Evolutionary conservation across 768 basidiomycete genomes (phyloP).

Genomic region (Sarcomyxa edulis): DNA sequence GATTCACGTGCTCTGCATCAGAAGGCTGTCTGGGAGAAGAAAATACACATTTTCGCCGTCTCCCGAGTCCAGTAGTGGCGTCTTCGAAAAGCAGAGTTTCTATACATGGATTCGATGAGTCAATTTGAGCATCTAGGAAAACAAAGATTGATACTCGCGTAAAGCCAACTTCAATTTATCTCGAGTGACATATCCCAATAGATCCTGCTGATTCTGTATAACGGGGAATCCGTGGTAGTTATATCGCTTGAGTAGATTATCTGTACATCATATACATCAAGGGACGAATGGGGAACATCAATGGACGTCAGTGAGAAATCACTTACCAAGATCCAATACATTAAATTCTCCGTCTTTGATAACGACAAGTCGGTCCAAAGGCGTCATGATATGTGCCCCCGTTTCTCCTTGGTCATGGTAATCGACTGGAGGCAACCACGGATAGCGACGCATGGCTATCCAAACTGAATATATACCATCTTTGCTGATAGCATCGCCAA

Average conservation of each 20-base stretch:
- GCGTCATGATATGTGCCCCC: conserved; percentile 57
- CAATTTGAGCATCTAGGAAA: not conserved
- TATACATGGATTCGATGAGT: conserved; percentile 7
- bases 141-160: conserved; percentile 19
- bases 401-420: conserved; percentile 63
- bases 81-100: conserved; percentile 26
- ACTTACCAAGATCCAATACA: conserved; percentile 42
- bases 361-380: conserved; percentile 41
- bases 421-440: conserved; percentile 63
- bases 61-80: conserved; percentile 15
- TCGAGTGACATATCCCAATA: conserved; percentile 59
- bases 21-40: conserved; percentile 21
- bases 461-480: conserved; percentile 69
- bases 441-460: conserved; percentile 68
- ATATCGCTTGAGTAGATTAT: conserved; percentile 33
- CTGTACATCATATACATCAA: conserved; percentile 18
- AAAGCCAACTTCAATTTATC: conserved; percentile 40
- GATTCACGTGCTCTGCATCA: conserved; percentile 27
- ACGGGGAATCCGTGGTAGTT: conserved; percentile 65
- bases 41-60: conserved; percentile 36
- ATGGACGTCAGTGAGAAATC: too few relatives aligned
- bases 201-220: conserved; percentile 36
- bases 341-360: conserved; percentile 46
- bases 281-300: not conserved
- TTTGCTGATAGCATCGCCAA: conserved; percentile 64